Evolutionary conservation across 768 basidiomycete species (phyloP), one percentile per base, ranked within the genome.

Genomic region (Amanita subjunquillea): DNA sequence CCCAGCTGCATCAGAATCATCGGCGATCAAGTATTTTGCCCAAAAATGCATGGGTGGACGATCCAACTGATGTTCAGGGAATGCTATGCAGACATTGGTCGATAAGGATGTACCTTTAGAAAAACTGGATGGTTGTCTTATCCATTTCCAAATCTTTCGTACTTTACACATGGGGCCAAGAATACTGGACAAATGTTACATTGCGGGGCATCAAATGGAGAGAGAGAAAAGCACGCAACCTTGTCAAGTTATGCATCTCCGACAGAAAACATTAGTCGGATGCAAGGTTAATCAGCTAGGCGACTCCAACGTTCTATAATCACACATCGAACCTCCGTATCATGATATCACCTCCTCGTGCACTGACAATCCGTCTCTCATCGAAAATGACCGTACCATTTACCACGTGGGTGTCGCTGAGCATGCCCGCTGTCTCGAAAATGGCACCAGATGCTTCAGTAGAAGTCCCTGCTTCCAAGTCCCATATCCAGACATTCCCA

Each of bases 401-500:
- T 34, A 57, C 51, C 52, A 60, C 54, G 44, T 55, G 59, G 45
- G 59, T 48, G 45, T 54, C 41, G 27, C 44, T 40, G 58, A 47
- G 41, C 58, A 48, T 29, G 6, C 4, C 23, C 8, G 27, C 50
- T 15, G 32, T 32, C 20, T 51, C 43, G 55, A 58, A 61, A 50
- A 60, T 57, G 43, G 65, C 61, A 41, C 63, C 51, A 48, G 71
- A 65, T 48, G 73, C 69, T 60, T 74, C 72, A 36, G 70, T 72
- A 23, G 73, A 74, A 48, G 69, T 76, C 48, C 67, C 74, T 50
- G 72, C 75, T 63, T 91, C 89, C 30, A 91, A 71, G 67, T 91
- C 89, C 89, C 89, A 91, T 2, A 88, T 85, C 85, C 87, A 89
- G 40, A 91, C 75, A 58, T 78, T 78, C 38, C 87, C 87, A 62